Evolutionary conservation across 352 stramenopile genomes (phyloP).

Genomic region (Pythium coloratum): DNA sequence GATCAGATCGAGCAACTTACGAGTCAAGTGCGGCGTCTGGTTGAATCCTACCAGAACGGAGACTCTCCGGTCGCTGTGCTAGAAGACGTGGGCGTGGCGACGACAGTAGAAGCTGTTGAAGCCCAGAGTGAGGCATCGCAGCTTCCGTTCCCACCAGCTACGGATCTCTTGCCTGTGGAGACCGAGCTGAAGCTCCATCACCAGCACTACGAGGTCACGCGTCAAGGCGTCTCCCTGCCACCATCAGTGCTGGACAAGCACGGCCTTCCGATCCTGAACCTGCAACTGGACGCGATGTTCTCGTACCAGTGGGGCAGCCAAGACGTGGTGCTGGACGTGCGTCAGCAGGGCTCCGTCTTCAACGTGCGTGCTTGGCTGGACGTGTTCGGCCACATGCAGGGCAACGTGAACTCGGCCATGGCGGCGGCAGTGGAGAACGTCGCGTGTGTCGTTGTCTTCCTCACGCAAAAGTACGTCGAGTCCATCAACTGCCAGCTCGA

Average conservation of each 20-base stretch:
- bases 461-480: conserved; percentile 44
- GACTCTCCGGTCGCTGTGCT: conserved; percentile 4
- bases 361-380: conserved; percentile 53
- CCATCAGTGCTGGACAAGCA: conserved; percentile 42
- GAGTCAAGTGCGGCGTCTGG: not conserved
- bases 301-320: conserved; percentile 62
- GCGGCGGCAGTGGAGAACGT: conserved; percentile 55
- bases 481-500: conserved; percentile 65
- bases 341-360: conserved; percentile 42
- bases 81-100: conserved; percentile 7
- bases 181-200: conserved; percentile 27
- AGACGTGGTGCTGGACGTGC: conserved; percentile 36
- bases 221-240: conserved; percentile 26
- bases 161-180: conserved; percentile 27
- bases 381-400: conserved; percentile 65
- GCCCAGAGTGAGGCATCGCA: not conserved
- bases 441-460: conserved; percentile 54
- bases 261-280: conserved; percentile 34
- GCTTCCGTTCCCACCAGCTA: conserved; percentile 3
- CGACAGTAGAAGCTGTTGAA: conserved; percentile 7
- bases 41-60: conserved; percentile 3
- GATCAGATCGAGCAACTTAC: not conserved
- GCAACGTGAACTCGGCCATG: conserved; percentile 67
- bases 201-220: conserved; percentile 44
- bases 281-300: conserved; percentile 56